Conservation (phyloP, 1,284 basidiomycete species). For the Sporisorium graminicola region DNA sequence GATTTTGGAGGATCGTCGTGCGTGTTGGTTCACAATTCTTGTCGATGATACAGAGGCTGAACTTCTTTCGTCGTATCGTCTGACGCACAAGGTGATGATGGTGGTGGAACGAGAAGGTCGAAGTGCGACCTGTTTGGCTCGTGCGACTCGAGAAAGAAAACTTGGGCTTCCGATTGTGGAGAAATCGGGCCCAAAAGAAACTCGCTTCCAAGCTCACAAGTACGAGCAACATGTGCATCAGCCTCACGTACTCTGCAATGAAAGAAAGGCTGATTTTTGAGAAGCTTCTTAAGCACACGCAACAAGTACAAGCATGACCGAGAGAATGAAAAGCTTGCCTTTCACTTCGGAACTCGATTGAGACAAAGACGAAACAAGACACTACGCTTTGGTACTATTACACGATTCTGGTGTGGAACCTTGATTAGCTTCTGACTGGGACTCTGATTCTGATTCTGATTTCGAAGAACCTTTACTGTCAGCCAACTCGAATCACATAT, state of each 20-base stretch:
- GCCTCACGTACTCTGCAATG: background rate
- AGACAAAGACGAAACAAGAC: conserved; percentile 5
- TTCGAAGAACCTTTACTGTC: background rate
- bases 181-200: conserved; percentile 1
- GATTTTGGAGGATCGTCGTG: background rate
- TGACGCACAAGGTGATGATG: background rate
- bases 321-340: background rate
- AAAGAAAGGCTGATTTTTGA: background rate
- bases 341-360: background rate
- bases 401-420: background rate
- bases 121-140: conserved; percentile 6
- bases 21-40: too few relatives aligned
- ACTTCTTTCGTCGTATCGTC: background rate
- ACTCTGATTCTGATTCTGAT: background rate
- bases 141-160: background rate
- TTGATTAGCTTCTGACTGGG: conserved; percentile 1
- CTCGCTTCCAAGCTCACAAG: background rate
- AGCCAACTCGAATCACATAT: conserved; percentile 14
- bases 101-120: background rate
- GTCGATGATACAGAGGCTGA: background rate
- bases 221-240: too few relatives aligned
- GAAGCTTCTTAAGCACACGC: background rate
- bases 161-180: conserved; percentile 3
- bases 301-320: background rate
- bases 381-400: background rate